Percentiles rank a stretch among this genome's conserved stretches.
These are phyloP conservation scores for Aegilops tauschii DNA, from an alignment of 176 grass and related monocot genomes.

Conservation along the genomic window DNA sequence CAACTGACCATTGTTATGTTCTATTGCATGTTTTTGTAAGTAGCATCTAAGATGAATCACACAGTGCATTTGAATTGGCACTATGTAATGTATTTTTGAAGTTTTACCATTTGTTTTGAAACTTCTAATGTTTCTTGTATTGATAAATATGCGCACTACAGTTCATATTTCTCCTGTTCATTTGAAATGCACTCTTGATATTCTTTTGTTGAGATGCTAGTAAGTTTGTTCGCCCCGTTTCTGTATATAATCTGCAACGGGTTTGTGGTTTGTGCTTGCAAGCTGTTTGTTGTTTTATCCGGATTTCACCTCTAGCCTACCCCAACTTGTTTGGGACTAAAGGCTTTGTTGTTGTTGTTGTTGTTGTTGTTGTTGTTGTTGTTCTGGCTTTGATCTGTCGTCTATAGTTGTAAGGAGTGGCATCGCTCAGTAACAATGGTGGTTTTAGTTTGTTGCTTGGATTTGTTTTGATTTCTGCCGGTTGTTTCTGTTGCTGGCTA, in stretches of 20 bases:
- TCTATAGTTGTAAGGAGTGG: not conserved
- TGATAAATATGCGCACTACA: not conserved
- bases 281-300: too few species aligned
- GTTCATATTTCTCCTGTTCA: constrained; percentile 1
- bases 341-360: too few species aligned
- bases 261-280: not conserved
- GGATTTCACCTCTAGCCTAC: too few species aligned
- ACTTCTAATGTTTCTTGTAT: constrained; percentile 8
- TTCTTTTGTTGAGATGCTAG: constrained; percentile 6
- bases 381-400: not conserved
- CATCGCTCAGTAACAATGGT: too few species aligned
- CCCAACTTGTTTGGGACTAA: too few species aligned
- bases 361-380: not conserved
- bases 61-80: not conserved
- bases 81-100: not conserved
- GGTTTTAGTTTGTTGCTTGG: not conserved
- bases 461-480: not conserved
- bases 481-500: not conserved
- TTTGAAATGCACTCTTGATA: constrained; percentile 8
- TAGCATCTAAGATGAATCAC: not conserved
- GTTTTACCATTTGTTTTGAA: constrained; percentile 2
- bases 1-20: not conserved
- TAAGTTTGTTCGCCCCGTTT: not conserved
- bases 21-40: not conserved
- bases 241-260: not conserved